Evolutionary conservation across 257 asterid genomes (phyloP), one percentile per base, ranked within the genome.

Genomic region (Echites panduratus): DNA sequence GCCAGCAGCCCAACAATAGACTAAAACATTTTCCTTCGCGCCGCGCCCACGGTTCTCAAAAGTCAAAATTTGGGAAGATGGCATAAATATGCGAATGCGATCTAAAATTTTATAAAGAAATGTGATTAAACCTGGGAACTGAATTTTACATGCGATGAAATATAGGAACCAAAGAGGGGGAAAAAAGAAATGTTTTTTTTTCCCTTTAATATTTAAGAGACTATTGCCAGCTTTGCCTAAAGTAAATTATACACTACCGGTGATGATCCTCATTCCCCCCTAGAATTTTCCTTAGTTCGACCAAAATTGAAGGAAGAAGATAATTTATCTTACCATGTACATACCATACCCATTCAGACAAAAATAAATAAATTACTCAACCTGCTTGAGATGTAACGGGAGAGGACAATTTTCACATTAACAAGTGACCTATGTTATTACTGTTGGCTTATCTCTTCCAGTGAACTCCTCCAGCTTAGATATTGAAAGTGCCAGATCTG

Each of bases 381-480:
- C 75, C 75, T 61, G 70, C 40, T n/a, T 57, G 20, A 47, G 29
- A 35, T 11, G 41, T 48, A 32, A 48, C 41, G 8, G 44, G 66
- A 10, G 14, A 16, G 48, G 47, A 56, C 14, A 26, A 61, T 29
- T 61, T 52, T 45, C 27, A 3, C 10, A 8, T 49, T n/a, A 26
- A 29, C 11, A 56, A 49, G 47, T 49, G 58, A 78, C 70, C 70
- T 87, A 94, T 77, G 99, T 94, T 76, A 94, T 91, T 79, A 94
- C 99, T 8, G 99, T 91, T 68, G 99, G 99, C 84, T 88, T 83
- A 79, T 94, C 95, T 80, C 97, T 85, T 76, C 97, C 97, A 0
- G 99, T 91, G 85, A 89, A 94, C 66, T 89, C 97, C 82, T 87
- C 85, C 73, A 94, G 86, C 88, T 87, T 91, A 14, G 97, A 94